Evolutionary conservation across 768 basidiomycete genomes (phyloP), one percentile per base, ranked within the genome.

Genomic region (Hydnomerulius pinastri): DNA sequence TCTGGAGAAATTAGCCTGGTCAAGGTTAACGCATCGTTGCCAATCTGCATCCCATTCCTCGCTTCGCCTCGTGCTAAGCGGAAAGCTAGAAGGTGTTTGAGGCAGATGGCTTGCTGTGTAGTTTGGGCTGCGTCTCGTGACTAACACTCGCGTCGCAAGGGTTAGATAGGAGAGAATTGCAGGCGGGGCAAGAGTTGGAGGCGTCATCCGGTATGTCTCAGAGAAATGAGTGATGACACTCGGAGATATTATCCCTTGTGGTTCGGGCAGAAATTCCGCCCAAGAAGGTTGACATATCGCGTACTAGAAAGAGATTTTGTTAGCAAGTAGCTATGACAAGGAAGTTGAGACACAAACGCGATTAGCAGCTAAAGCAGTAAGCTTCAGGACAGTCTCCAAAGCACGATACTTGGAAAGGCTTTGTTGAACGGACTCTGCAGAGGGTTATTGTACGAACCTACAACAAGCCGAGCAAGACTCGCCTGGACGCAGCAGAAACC

Each of bases 21-120:
- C 71, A 6, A 75, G 54, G 49, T 62, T 73, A 38, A 77, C 59
- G 60, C 80, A 82, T 35, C 85, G 75, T 21, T 77, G 75, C 85
- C 88, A 90, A 58, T 88, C 87, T 33, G 76, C 74, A 48, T 87
- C 82, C 86, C 86, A 88, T 58, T 87, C 83, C 24, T 70, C 66
- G 50, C 76, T 78, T 20, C 65, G 54, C 37, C 54, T 69, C 10
- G 48, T 43, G 5, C 27, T 18, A 18, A 37, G 36, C 6, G 62
- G 24, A 17, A 48, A 17, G 30, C 46, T 59, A 12, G 55, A 43
- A 2, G 63, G 65, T 10, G 48, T 15, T 3, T 43, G 59, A 10
- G 66, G 36, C 10, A 47, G 45, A 24, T 55, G 25, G 4, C 35
- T 30, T 11, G 43, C 48, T 5, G 43, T 18, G 29, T 35, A 29